Conservation (phyloP, 2,329 filamentous ascomycete species). For the Fusarium equiseti region DNA sequence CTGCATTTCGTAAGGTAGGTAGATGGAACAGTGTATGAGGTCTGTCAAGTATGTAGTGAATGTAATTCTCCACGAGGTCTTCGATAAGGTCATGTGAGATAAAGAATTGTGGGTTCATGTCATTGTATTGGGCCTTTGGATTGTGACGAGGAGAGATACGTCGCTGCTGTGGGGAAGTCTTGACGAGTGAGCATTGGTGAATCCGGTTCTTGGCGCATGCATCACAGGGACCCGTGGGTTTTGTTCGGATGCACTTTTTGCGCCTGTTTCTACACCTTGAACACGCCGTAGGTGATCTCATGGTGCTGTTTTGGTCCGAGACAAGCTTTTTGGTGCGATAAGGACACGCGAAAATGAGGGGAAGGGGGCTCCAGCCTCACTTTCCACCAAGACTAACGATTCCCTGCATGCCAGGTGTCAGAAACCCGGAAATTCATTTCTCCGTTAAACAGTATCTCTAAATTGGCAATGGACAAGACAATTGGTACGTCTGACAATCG, state of each 20-base stretch:
- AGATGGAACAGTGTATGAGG: constrained; percentile 11
- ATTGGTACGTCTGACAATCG: no score
- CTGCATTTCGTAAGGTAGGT: background rate
- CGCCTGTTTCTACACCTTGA: constrained; percentile 15
- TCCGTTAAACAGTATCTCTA: background rate
- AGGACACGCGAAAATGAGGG: constrained; percentile 3
- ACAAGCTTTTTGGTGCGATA: background rate
- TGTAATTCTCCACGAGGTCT: constrained; percentile 16
- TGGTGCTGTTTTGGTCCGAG: background rate
- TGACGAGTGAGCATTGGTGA: constrained; percentile 12
- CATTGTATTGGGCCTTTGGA: background rate
- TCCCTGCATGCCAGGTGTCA: background rate
- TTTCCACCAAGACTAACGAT: background rate
- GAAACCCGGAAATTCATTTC: background rate
- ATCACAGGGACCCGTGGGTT: constrained; percentile 5
- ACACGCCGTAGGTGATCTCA: constrained; percentile 9
- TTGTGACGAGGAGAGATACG: background rate
- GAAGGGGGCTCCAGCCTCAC: background rate
- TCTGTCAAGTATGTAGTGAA: constrained; percentile 17
- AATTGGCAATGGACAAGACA: no score
- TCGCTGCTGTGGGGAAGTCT: background rate
- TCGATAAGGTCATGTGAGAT: constrained; percentile 18
- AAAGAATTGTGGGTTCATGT: background rate
- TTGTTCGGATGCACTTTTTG: constrained; percentile 14
- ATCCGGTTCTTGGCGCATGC: constrained; percentile 1